Conservation (phyloP, 495 filamentous ascomycete genomes). For the Lophium mytilinum region DNA sequence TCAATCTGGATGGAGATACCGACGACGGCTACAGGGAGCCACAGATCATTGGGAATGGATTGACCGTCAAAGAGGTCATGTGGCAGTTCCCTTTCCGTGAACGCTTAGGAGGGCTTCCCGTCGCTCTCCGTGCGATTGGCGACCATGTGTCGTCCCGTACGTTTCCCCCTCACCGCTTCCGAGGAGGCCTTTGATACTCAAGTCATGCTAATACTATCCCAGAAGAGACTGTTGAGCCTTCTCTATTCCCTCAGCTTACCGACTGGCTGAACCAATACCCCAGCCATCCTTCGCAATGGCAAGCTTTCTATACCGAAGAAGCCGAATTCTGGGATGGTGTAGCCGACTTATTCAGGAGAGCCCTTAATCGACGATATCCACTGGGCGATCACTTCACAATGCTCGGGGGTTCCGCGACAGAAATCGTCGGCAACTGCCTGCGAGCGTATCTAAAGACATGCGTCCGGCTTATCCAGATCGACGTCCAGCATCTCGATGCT, state of each 20-base stretch:
- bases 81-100: too few relatives aligned
- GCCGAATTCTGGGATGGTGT: conserved; percentile 48
- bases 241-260: conserved; percentile 20
- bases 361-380: conserved; percentile 38
- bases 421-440: conserved; percentile 9
- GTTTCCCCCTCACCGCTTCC: too few relatives aligned
- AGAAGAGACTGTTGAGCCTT: conserved; percentile 19
- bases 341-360: conserved; percentile 36
- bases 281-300: conserved; percentile 20
- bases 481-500: conserved; percentile 1
- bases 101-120: too few relatives aligned
- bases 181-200: neutral
- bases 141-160: neutral
- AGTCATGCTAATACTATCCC: conserved; percentile 16
- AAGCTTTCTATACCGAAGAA: conserved; percentile 35
- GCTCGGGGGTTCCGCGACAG: conserved; percentile 7
- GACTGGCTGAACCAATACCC: conserved; percentile 32
- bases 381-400: conserved; percentile 16
- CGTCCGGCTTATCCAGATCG: conserved; percentile 12
- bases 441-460: conserved; percentile 14
- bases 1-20: conserved; percentile 24
- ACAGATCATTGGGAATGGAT: conserved; percentile 14
- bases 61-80: too few relatives aligned
- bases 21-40: conserved; percentile 6
- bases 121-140: neutral